phyloP scores from a whole-genome alignment of 345 rosid genomes.

The Punica granatum region DNA sequence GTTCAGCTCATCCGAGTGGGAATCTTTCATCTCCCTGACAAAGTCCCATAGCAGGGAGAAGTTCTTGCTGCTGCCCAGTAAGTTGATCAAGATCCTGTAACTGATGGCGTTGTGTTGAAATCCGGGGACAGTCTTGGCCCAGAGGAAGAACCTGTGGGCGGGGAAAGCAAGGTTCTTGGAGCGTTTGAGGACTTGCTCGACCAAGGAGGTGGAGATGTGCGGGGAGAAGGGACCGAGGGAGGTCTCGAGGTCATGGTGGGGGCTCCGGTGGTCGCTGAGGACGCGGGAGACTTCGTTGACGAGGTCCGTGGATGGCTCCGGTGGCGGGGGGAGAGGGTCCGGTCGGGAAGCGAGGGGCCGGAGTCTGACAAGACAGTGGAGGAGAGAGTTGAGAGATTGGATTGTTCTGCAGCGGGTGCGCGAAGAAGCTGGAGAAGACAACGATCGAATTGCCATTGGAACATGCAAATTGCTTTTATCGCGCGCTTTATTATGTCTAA shows the following conservation, averaged over 20 bases:
- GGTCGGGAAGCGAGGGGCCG: background rate
- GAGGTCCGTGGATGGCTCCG: conserved; percentile 28
- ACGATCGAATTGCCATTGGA: no score
- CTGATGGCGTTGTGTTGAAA: conserved; percentile 52
- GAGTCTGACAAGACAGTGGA: conserved; percentile 17
- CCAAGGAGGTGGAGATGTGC: conserved; percentile 41
- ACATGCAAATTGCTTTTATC: no score
- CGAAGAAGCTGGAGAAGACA: conserved; percentile 17
- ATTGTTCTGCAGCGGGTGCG: background rate
- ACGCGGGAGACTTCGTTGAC: conserved; percentile 69
- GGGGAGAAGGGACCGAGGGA: conserved; percentile 41
- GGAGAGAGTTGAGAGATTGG: conserved; percentile 9
- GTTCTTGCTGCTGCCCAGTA: conserved; percentile 55
- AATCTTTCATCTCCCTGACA: conserved; percentile 54
- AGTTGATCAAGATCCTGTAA: conserved; percentile 59
- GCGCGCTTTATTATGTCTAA: no score
- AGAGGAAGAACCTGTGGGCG: conserved; percentile 82
- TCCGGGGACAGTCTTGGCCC: conserved; percentile 62
- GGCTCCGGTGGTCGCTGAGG: conserved; percentile 66
- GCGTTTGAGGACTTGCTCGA: conserved; percentile 75
- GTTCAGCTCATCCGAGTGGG: conserved; percentile 25
- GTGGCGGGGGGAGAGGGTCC: background rate
- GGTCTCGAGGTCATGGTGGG: conserved; percentile 65
- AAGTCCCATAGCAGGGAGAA: conserved; percentile 83
- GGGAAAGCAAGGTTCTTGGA: conserved; percentile 74